Percentiles rank a stretch among this genome's conserved stretches.
Conservation (phyloP, 495 filamentous ascomycete genomes). For the Penicillium psychrofluorescens region DNA sequence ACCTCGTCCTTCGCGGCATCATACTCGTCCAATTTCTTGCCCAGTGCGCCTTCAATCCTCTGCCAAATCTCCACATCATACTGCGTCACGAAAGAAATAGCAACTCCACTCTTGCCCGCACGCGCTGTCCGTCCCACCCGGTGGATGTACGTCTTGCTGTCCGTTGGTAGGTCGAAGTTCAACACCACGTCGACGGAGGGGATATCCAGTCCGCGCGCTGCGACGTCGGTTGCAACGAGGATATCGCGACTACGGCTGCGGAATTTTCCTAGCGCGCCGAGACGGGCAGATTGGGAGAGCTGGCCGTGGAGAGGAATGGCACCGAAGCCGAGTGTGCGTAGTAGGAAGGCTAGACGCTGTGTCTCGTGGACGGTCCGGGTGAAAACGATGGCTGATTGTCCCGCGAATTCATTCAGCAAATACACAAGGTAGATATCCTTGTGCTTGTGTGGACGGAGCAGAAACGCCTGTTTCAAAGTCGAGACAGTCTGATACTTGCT, state of each 20-base stretch:
- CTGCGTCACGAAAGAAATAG: constrained; percentile 76
- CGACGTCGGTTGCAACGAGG: constrained; percentile 92
- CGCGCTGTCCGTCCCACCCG: constrained; percentile 89
- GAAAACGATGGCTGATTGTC: constrained; percentile 83
- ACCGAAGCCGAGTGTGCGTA: constrained; percentile 71
- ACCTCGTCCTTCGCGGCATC: constrained; percentile 71
- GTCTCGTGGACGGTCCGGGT: constrained; percentile 89
- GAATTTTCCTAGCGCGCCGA: constrained; percentile 87
- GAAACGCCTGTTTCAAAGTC: constrained; percentile 71
- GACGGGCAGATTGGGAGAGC: constrained; percentile 72
- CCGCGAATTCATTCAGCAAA: constrained; percentile 75
- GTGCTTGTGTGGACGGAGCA: constrained; percentile 81
- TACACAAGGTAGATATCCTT: constrained; percentile 89
- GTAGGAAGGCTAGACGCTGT: constrained; percentile 72
- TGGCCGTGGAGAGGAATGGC: constrained; percentile 91
- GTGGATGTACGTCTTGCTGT: constrained; percentile 91
- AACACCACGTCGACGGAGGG: constrained; percentile 84
- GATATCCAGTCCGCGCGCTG: constrained; percentile 91
- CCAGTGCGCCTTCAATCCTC: constrained; percentile 76
- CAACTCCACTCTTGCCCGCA: constrained; percentile 80
- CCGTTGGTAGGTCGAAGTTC: constrained; percentile 76
- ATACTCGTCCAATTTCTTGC: constrained; percentile 65
- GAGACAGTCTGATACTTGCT: constrained; percentile 84
- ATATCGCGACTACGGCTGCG: constrained; percentile 67
- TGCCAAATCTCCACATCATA: constrained; percentile 87